Conservation (phyloP, 768 basidiomycete species). For the Boletus subparvulus region DNA sequence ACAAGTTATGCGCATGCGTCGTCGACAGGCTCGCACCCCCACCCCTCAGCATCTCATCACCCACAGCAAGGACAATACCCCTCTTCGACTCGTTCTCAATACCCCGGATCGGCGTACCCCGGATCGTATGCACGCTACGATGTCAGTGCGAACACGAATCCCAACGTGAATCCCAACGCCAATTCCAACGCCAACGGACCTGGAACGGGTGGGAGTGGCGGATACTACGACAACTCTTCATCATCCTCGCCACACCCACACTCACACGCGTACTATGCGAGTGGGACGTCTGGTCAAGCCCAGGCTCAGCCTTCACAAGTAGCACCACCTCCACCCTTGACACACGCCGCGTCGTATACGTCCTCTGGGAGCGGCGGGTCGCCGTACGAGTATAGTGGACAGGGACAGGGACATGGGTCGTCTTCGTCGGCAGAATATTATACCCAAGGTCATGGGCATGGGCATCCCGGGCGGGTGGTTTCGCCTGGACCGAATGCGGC, state of each 20-base stretch:
- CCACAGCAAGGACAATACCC: slow-evolving; percentile 26
- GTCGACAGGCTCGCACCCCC: slow-evolving; percentile 23
- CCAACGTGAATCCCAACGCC: slow-evolving; percentile 10
- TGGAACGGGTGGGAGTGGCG: slow-evolving; percentile 9
- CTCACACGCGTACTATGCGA: slow-evolving; percentile 20
- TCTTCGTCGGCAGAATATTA: slow-evolving; percentile 27
- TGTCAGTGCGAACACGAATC: slow-evolving; percentile 26
- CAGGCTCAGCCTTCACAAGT: slow-evolving; percentile 20
- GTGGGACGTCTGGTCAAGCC: slow-evolving; percentile 18
- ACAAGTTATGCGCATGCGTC: slow-evolving; percentile 18
- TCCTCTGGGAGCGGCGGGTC: slow-evolving; percentile 26
- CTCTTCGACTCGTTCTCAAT: slow-evolving; percentile 28
- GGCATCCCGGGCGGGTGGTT: slow-evolving; percentile 14
- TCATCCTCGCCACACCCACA: slow-evolving; percentile 23
- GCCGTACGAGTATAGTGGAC: slow-evolving; percentile 23
- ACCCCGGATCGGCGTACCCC: slow-evolving; percentile 23
- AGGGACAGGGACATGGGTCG: slow-evolving; percentile 20
- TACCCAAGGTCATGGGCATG: slow-evolving; percentile 16
- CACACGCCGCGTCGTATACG: slow-evolving; percentile 23
- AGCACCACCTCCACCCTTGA: slow-evolving; percentile 11
- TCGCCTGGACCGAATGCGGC: slow-evolving; percentile 20
- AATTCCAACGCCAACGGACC: slow-evolving; percentile 6
- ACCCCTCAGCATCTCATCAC: slow-evolving; percentile 20
- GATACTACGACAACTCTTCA: slow-evolving; percentile 28
- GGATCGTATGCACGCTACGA: slow-evolving; percentile 30